Conservation (phyloP, 352 stramenopile genomes). For the Phytopythium vexans region DNA sequence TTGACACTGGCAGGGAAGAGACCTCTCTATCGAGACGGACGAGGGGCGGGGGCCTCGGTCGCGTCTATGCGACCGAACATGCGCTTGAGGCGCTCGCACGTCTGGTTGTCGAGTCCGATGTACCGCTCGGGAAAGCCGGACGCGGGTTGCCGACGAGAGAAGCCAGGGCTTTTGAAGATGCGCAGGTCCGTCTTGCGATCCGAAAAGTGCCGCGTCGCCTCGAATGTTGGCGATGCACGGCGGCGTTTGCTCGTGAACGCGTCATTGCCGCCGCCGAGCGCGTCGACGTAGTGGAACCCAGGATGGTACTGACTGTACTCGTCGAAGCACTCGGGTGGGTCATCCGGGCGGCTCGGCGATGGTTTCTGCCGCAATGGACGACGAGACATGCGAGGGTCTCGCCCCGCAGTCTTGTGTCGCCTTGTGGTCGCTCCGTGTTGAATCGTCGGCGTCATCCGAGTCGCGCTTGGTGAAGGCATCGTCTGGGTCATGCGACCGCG, state of each 20-base stretch:
- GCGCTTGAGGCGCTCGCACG: constrained; percentile 68
- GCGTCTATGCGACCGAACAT: constrained; percentile 70
- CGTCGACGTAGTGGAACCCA: constrained; percentile 39
- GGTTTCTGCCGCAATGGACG: too few relatives aligned
- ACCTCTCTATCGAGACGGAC: not conserved
- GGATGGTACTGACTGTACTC: constrained; percentile 81
- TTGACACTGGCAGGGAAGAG: too few relatives aligned
- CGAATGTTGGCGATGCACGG: not conserved
- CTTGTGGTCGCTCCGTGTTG: too few relatives aligned
- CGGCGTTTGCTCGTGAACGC: constrained; percentile 8
- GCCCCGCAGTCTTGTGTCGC: too few relatives aligned
- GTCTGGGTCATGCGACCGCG: not conserved
- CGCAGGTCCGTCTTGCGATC: constrained; percentile 51
- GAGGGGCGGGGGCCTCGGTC: not conserved
- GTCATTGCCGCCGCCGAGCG: constrained; percentile 33
- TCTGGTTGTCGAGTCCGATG: constrained; percentile 75
- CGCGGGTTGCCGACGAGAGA: constrained; percentile 42
- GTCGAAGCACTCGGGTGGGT: constrained; percentile 61
- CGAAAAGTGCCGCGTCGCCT: not conserved
- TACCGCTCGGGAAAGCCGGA: constrained; percentile 66
- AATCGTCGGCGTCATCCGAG: not conserved
- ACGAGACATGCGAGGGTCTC: too few relatives aligned
- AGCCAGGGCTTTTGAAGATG: constrained; percentile 78
- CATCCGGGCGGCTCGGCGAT: too few relatives aligned
- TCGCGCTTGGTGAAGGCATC: not conserved